Percentiles rank a stretch among this genome's conserved stretches.
Evolutionary conservation across 2,329 filamentous ascomycete species (phyloP).

Genomic region (Aureobasidium leucospermi): DNA sequence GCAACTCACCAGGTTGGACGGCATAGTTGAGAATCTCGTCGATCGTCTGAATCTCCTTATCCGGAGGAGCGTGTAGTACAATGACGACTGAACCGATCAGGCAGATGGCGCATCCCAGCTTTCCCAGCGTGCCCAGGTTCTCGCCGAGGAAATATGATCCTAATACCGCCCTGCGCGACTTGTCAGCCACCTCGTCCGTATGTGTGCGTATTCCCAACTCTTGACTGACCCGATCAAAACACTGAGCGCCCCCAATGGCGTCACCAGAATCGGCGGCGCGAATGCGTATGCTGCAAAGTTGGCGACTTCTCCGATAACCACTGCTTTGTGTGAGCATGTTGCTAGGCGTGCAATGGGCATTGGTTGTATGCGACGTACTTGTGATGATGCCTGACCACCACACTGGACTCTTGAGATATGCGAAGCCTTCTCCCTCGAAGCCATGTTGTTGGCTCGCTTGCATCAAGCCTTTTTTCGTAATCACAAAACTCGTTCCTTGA

Average conservation of each 20-base stretch:
- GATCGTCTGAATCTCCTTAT: slow-evolving; percentile 83
- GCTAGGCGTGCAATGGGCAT: neutral
- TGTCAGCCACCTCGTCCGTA: slow-evolving; percentile 16
- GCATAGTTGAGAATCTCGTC: slow-evolving; percentile 89
- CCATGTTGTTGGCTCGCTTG: slow-evolving; percentile 87
- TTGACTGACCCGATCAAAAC: slow-evolving; percentile 69
- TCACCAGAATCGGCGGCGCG: slow-evolving; percentile 96
- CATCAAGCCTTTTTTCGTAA: slow-evolving; percentile 96
- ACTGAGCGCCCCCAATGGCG: slow-evolving; percentile 84
- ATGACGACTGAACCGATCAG: slow-evolving; percentile 95
- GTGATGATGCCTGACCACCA: slow-evolving; percentile 96
- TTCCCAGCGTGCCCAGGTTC: slow-evolving; percentile 80
- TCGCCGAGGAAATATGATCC: slow-evolving; percentile 93
- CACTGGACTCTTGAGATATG: slow-evolving; percentile 86
- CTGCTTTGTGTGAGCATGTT: slow-evolving; percentile 38
- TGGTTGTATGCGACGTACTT: slow-evolving; percentile 47
- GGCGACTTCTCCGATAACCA: slow-evolving; percentile 87
- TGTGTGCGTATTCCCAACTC: slow-evolving; percentile 7
- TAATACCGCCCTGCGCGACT: slow-evolving; percentile 61
- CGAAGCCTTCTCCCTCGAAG: slow-evolving; percentile 93
- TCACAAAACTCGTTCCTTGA: slow-evolving; percentile 89
- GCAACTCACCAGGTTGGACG: slow-evolving; percentile 68
- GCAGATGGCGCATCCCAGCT: slow-evolving; percentile 92
- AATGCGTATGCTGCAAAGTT: slow-evolving; percentile 99
- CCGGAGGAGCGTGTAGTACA: slow-evolving; percentile 90